Evolutionary conservation across 2,329 filamentous ascomycete species (phyloP), one percentile per base, ranked within the genome.

Genomic region (Botrytis sinoallii): DNA sequence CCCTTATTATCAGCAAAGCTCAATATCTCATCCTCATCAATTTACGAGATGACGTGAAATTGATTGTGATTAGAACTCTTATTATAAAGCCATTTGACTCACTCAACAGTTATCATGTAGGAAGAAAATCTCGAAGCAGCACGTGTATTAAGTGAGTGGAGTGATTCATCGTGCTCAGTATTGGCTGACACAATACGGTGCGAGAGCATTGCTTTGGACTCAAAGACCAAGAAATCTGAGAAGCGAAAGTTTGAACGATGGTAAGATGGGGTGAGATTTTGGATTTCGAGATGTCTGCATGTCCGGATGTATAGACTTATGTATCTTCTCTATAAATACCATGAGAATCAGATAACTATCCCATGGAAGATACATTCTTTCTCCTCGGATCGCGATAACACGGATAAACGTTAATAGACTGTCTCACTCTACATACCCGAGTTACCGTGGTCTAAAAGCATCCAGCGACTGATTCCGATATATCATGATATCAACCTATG

Each of bases 91-190:
- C 12, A 40, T 40, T 55, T 68, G 65, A 55, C 65, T 68, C 65
- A 68, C 71, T 61, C 63, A 61, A 72, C 46, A 32, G 10, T 60
- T 40, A 52, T 52, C 52, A 69, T 73, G 71, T 65, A 69, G 42
- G 40, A 12, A 69, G 64, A 73, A 75, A 76, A 75, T 76, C 74
- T 75, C 40, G 70, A 74, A 74, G 57, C 67, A 75, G 76, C 78
- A 79, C 78, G 78, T 79, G 77, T 78, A 65, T 44, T 52, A 22
- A 20, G 32, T 63, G 57, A 74, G 74, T 74, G 71, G 69, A 66
- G 72, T 74, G 71, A 61, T 65, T 69, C 18, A 35, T 32, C 52
- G 57, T 22, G 6, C 10, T 32, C 12, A 42, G 44, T 64, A 20
- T 74, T 71, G 74, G 72, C 74, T 76, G 73, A 75, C 70, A 67